These are phyloP conservation scores for Hibiscus tridactylites DNA, from an alignment of 345 rosid genomes.

Conservation along the genomic window DNA sequence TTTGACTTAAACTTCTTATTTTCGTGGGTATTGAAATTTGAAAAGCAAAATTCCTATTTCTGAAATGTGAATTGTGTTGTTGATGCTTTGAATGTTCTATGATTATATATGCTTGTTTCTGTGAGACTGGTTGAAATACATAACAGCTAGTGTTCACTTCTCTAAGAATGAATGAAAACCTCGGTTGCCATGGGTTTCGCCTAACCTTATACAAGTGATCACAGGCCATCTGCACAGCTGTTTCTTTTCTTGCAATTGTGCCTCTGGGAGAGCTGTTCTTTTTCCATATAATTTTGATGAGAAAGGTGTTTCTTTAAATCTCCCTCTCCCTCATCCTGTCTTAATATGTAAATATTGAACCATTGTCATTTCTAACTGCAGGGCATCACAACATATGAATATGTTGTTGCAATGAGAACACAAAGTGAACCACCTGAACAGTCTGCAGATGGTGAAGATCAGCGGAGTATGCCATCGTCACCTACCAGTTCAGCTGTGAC, in stretches of 20 bases:
- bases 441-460: constrained; percentile 62
- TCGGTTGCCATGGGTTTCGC: not conserved
- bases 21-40: not conserved
- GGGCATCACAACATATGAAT: constrained; percentile 95
- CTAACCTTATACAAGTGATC: constrained; percentile 14
- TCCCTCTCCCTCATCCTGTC: not conserved
- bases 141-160: not conserved
- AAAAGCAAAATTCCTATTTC: not conserved
- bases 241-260: constrained; percentile 71
- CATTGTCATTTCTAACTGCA: constrained; percentile 22
- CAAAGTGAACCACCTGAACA: constrained; percentile 74
- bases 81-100: not conserved
- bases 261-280: constrained; percentile 87
- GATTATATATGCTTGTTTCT: not conserved
- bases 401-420: constrained; percentile 87
- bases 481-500: constrained; percentile 87
- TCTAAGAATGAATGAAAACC: not conserved
- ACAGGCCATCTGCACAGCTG: constrained; percentile 68
- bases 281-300: constrained; percentile 82
- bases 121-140: not conserved
- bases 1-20: not conserved
- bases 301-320: constrained; percentile 42
- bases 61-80: not conserved
- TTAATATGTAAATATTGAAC: constrained; percentile 8
- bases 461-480: constrained; percentile 62